phyloP scores from a whole-genome alignment of 108 stramenopile genomes.

The Pseudonitzschia delicatissima region DNA sequence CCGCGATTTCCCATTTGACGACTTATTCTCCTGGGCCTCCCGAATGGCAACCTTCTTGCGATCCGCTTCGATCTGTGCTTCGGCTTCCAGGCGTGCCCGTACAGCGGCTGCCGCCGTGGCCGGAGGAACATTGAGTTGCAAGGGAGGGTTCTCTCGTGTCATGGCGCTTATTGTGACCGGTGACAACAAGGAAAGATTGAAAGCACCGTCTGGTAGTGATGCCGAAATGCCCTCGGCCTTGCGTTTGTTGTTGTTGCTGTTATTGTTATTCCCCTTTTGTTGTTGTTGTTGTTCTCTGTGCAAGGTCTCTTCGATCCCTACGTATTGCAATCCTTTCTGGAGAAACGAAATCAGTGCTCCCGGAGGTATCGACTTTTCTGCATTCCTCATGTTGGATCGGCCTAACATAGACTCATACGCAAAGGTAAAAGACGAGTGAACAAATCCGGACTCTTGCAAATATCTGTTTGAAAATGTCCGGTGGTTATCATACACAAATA shows the following conservation, averaged over 20 bases:
- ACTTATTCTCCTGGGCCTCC: constrained; percentile 19
- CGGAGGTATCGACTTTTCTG: constrained; percentile 75
- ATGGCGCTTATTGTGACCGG: constrained; percentile 64
- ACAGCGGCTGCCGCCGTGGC: constrained; percentile 76
- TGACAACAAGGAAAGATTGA: constrained; percentile 67
- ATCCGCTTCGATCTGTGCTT: constrained; percentile 47
- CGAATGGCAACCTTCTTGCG: constrained; percentile 30
- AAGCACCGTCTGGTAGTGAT: background rate
- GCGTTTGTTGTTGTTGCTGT: background rate
- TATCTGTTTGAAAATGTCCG: constrained; percentile 40
- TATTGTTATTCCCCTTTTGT: constrained; percentile 3
- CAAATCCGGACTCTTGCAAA: constrained; percentile 78
- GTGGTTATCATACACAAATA: background rate
- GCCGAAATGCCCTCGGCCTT: background rate
- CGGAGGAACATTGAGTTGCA: constrained; percentile 79
- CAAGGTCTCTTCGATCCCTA: constrained; percentile 84
- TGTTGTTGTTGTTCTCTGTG: constrained; percentile 38
- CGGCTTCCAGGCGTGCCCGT: constrained; percentile 63
- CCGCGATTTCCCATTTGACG: constrained; percentile 13
- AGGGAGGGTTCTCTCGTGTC: constrained; percentile 70
- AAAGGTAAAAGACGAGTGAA: constrained; percentile 94
- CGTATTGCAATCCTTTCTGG: constrained; percentile 89
- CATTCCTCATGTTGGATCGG: constrained; percentile 59
- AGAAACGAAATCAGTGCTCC: constrained; percentile 83
- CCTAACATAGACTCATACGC: constrained; percentile 92